Base-by-base conservation (phyloP, 2,329 filamentous ascomycete species). In the Westerdykella sp. region DNA sequence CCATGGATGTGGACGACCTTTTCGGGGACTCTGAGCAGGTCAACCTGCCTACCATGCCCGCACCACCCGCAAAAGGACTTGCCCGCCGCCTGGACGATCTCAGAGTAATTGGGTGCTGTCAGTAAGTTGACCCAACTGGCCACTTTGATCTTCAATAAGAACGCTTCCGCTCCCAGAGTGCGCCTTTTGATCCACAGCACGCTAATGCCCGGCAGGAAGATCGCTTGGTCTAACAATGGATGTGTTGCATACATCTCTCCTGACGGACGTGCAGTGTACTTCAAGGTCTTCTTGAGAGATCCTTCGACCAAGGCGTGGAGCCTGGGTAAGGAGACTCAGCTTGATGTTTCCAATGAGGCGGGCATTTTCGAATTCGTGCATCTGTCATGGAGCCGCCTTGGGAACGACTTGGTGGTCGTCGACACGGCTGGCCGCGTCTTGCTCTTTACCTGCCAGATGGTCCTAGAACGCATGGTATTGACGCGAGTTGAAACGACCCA, bases 181-280 rank as follows among this genome's bases (percentile, higher is more conserved):
- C 6, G 37, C 13, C 18, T 23, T 21, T 23, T 28, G 9, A 12
- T 10, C 25, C 15, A 18, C 7, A 35, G 7, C 4, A 9, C n/a
- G 34, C 25, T 45, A 14, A 40, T 34, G 6, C 4, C 32, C 16
- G 14, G 18, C 45, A 94, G 89, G 62, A 81, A 80, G 51, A 78
- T 96, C 42, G 82, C 85, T 23, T 97, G 91, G 90, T 95, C 91
- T 10, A 89, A 83, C 56, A 79, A 81, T 47, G 91, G 91, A 35
- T 88, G 84, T 46, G 87, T 97, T 53, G 90, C 90, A 22, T 84
- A 83, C 42, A 84, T 97, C 52, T 79, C 83, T 15, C 70, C 79
- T 13, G 84, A 90, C 66, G 85, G 86, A 22, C 76, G 77, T 38
- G 76, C 74, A 12, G 71, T 96, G 41, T 81, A 85, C 59, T 74